Evolutionary conservation across 495 filamentous ascomycete genomes (phyloP).

Genomic region (Xylaria longipes): DNA sequence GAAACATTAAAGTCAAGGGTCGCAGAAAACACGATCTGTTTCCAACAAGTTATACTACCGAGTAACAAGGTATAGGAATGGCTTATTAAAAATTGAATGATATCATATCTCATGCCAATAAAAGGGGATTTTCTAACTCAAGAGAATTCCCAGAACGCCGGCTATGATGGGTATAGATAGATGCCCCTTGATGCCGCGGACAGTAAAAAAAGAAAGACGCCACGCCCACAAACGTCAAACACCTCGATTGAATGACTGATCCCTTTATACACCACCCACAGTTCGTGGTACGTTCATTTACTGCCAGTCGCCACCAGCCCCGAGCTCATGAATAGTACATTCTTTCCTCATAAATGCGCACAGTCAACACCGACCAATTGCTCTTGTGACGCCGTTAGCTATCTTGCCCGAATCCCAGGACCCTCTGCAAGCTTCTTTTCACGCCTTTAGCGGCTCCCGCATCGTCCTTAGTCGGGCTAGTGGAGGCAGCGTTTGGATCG

Average conservation of each 20-base stretch:
- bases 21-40: neutral
- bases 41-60: neutral
- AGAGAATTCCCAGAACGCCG: slow-evolving; percentile 24
- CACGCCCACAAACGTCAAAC: slow-evolving; percentile 8
- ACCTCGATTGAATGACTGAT: neutral
- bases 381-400: slow-evolving; percentile 10
- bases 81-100: neutral
- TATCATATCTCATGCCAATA: slow-evolving; percentile 24
- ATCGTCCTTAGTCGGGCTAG: slow-evolving; percentile 50
- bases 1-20: neutral
- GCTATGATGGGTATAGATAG: slow-evolving; percentile 28
- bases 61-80: neutral
- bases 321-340: neutral
- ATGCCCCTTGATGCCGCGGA: slow-evolving; percentile 22
- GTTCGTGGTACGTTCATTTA: neutral
- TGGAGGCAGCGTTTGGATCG: slow-evolving; percentile 27
- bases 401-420: slow-evolving; percentile 46
- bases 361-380: neutral
- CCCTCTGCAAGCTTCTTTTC: slow-evolving; percentile 49
- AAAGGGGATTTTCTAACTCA: slow-evolving; percentile 6
- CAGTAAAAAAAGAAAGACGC: neutral
- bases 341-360: slow-evolving; percentile 5
- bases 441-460: slow-evolving; percentile 50
- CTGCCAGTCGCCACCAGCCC: neutral
- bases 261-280: neutral